Evolutionary conservation across 192 early-diverging fungal genomes (phyloP).

Genomic region (Phlyctochytrium bullatum): DNA sequence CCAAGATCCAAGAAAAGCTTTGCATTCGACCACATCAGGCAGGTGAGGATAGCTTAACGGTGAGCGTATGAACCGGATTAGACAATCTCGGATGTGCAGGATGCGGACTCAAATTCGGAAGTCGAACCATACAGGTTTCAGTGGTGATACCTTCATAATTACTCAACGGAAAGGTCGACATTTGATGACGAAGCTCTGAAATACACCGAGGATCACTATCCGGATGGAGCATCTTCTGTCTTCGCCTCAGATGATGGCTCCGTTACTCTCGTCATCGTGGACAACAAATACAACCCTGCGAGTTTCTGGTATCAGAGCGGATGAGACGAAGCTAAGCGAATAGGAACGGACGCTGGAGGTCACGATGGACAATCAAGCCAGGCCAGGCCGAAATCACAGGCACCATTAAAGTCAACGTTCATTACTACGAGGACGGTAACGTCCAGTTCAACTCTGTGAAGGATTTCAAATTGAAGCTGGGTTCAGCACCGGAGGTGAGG

Average conservation of each 20-base stretch:
- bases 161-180: too few species aligned
- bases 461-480: too few species aligned
- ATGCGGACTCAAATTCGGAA: too few species aligned
- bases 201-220: slow-evolving; percentile 80
- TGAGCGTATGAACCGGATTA: not conserved
- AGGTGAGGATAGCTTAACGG: slow-evolving; percentile 22
- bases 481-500: not conserved
- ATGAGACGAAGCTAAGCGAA: not conserved
- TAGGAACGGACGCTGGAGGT: slow-evolving; percentile 92
- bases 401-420: slow-evolving; percentile 74
- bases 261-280: slow-evolving; percentile 69
- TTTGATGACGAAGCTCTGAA: slow-evolving; percentile 60
- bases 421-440: slow-evolving; percentile 99
- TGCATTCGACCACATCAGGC: slow-evolving; percentile 74
- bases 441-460: slow-evolving; percentile 88
- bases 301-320: slow-evolving; percentile 83
- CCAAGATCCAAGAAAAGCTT: slow-evolving; percentile 70
- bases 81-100: not conserved
- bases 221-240: slow-evolving; percentile 69
- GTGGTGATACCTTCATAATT: too few species aligned
- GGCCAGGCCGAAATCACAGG: slow-evolving; percentile 65
- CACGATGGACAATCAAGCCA: slow-evolving; percentile 72
- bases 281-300: slow-evolving; percentile 86
- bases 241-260: slow-evolving; percentile 50
- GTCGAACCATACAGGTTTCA: slow-evolving; percentile 41